Percentiles rank a stretch among this genome's conserved stretches.
Evolutionary conservation across 352 stramenopile genomes (phyloP).

Genomic region (Globisporangium cederbergense): DNA sequence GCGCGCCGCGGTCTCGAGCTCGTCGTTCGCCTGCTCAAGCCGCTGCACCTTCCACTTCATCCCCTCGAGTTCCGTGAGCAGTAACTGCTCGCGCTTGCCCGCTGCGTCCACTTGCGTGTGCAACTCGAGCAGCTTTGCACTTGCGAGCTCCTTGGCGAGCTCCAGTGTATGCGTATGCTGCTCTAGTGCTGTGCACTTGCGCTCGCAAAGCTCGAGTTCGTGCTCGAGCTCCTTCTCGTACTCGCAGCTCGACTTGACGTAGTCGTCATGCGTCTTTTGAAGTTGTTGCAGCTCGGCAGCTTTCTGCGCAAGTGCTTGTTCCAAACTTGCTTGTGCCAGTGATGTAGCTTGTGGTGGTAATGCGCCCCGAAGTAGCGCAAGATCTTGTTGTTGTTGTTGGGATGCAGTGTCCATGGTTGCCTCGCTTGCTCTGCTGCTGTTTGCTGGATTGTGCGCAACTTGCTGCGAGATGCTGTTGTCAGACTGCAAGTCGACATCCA

Average conservation of each 20-base stretch:
- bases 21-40: constrained; percentile 67
- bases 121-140: constrained; percentile 13
- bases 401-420: neutral
- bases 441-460: neutral
- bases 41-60: constrained; percentile 70
- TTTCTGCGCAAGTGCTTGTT: constrained; percentile 6
- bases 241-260: constrained; percentile 69
- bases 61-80: constrained; percentile 34
- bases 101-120: constrained; percentile 28
- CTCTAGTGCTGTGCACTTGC: constrained; percentile 27
- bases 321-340: constrained; percentile 2
- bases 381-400: neutral
- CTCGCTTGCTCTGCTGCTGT: neutral
- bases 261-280: constrained; percentile 68
- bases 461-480: neutral
- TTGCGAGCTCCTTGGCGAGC: constrained; percentile 24
- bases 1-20: constrained; percentile 60
- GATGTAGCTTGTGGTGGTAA: neutral
- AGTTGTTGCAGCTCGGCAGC: constrained; percentile 40
- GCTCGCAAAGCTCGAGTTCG: constrained; percentile 57
- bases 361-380: neutral
- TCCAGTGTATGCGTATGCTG: constrained; percentile 28
- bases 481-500: neutral
- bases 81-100: constrained; percentile 27
- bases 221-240: constrained; percentile 70